Evolutionary conservation across 2,329 filamentous ascomycete genomes (phyloP).

Genomic region (Chaetomium globosum): DNA sequence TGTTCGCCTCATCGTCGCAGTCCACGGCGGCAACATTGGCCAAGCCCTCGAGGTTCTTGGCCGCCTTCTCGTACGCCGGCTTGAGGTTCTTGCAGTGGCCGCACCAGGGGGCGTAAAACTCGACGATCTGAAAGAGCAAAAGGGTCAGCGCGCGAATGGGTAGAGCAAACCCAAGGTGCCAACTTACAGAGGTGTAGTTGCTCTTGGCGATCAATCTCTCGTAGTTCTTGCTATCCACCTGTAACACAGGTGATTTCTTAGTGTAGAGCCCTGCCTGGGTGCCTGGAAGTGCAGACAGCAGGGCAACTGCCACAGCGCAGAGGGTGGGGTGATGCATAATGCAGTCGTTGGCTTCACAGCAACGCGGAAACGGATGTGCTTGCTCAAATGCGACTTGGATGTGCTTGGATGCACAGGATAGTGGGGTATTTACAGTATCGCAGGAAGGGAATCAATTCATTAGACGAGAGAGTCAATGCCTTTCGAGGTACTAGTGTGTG

Average conservation of each 20-base stretch:
- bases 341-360: conserved; percentile 11
- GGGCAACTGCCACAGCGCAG: conserved; percentile 60
- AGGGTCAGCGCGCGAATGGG: neutral
- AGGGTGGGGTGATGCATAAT: conserved; percentile 59
- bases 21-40: conserved; percentile 94
- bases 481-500: conserved; percentile 1
- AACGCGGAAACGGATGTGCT: neutral
- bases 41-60: conserved; percentile 83
- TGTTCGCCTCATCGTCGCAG: conserved; percentile 93
- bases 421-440: conserved; percentile 14
- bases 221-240: conserved; percentile 78
- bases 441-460: conserved; percentile 19
- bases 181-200: conserved; percentile 83
- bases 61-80: conserved; percentile 92
- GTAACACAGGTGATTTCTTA: conserved; percentile 84
- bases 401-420: neutral
- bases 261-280: conserved; percentile 75
- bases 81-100: conserved; percentile 96
- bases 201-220: conserved; percentile 81
- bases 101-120: conserved; percentile 98
- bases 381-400: neutral
- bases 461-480: neutral
- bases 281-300: conserved; percentile 67
- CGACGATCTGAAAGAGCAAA: conserved; percentile 56
- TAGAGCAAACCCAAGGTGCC: no score